A percentile compares a stretch with the other conserved stretches of the same genome.
Conservation (phyloP, 192 early-diverging fungal species). For the Coemansia sp. region DNA sequence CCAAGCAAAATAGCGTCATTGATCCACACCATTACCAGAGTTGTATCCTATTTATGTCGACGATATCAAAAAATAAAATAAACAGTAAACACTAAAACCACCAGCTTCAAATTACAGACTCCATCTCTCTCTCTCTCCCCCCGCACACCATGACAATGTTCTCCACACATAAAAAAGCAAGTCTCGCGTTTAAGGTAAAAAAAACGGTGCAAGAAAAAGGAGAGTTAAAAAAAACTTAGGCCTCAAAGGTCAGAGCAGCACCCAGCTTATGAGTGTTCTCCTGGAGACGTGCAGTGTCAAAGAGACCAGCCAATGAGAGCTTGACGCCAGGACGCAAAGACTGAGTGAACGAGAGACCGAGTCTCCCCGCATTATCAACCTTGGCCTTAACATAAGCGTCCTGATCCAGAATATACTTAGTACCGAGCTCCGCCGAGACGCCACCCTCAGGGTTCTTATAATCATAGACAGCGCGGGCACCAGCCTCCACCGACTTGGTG, state of each 20-base stretch:
- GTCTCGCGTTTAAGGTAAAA: neutral
- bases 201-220: neutral
- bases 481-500: slow-evolving; percentile 86
- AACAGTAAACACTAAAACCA: neutral
- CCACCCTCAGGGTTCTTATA: slow-evolving; percentile 70
- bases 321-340: slow-evolving; percentile 90
- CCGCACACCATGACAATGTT: neutral
- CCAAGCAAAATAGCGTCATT: neutral
- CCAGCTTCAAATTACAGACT: neutral
- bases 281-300: slow-evolving; percentile 90
- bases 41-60: neutral
- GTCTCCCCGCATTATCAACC: slow-evolving; percentile 77
- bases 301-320: slow-evolving; percentile 85
- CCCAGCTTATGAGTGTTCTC: slow-evolving; percentile 97
- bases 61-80: neutral
- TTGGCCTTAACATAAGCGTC: slow-evolving; percentile 89
- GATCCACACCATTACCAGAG: neutral
- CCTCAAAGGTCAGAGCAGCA: slow-evolving; percentile 84
- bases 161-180: neutral
- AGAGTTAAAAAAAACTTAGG: slow-evolving; percentile 57
- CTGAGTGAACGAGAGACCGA: slow-evolving; percentile 95
- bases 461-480: slow-evolving; percentile 90
- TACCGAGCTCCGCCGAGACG: slow-evolving; percentile 86
- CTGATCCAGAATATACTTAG: slow-evolving; percentile 89
- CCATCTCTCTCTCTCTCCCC: no score